phyloP scores from a whole-genome alignment of 768 basidiomycete species.

The Boletus sp. region DNA sequence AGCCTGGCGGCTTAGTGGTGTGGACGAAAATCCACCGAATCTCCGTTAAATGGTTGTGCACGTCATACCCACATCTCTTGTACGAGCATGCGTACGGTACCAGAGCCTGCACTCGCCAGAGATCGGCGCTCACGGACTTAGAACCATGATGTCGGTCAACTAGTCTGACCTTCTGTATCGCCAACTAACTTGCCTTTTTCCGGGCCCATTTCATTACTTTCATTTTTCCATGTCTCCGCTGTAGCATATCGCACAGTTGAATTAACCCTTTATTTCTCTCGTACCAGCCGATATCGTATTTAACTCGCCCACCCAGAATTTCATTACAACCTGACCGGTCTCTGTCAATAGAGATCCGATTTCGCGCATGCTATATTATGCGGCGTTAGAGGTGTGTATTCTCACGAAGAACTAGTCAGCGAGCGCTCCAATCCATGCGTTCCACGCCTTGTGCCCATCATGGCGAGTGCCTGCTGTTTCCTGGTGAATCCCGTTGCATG shows the following conservation, averaged over 20 bases:
- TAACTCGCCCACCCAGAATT: neutral
- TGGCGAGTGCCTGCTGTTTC: neutral
- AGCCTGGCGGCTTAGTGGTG: neutral
- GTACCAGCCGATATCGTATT: neutral
- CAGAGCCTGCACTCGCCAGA: neutral
- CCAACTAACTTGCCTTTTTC: too few species aligned
- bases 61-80: neutral
- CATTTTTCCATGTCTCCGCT: too few species aligned
- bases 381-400: conserved; percentile 10
- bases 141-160: neutral
- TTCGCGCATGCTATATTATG: neutral
- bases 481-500: neutral
- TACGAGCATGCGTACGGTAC: neutral
- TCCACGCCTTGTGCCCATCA: conserved; percentile 4
- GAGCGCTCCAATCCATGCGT: neutral
- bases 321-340: too few species aligned
- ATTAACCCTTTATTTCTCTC: neutral
- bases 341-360: neutral
- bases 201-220: too few species aligned
- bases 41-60: neutral
- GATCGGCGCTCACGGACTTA: neutral
- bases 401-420: conserved; percentile 16
- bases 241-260: too few species aligned
- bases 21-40: neutral
- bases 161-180: neutral